Base-by-base conservation (phyloP, 805 yeast species). In the Wickerhamomyces hampshirensis region DNA sequence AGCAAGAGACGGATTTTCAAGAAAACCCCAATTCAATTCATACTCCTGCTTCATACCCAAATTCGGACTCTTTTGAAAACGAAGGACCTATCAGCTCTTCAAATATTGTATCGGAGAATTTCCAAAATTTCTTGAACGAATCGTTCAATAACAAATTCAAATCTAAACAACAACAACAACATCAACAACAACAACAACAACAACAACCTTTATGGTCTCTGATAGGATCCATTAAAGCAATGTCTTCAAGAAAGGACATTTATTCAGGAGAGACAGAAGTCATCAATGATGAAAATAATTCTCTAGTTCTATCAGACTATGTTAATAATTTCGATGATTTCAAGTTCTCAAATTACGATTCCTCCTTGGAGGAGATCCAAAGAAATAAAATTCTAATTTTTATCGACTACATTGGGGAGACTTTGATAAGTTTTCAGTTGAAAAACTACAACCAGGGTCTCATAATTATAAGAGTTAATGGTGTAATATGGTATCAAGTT, bases 401-500 rank as follows among this genome's bases (percentile, higher is more conserved):
- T 45, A 66, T 74, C 27, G 66, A 69, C 49, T 69, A 68, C 43
- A 71, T 73, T 12, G 75, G 75, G 16, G 70, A 73, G 24, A 73
- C 77, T 8, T 58, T 74, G 15, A 62, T 75, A 26, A 71, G 72
- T 2, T 72, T 75, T 44, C 75, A 71, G 40, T 55, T 75, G 23
- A 63, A 68, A 33, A 67, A 73, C 34, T 66, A 66, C 14, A 53
- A 56, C 30, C 62, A 65, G 37, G 66, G 68, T 33, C 69, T 60
- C 37, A 52, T 71, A 5, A 59, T 65, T 31, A 69, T 68, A 10
- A 58, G 65, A 37, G 85, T 81, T 5, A 80, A 81, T 48, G 86
- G 85, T 16, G 69, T 80, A 16, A 67, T 73, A 11, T 81, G 88
- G 88, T 72, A 77, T 18, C 85, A 79, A 50, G 75, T 77, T 2